Evolutionary conservation across 768 basidiomycete genomes (phyloP).

Genomic region (Russula griseocarnosa): DNA sequence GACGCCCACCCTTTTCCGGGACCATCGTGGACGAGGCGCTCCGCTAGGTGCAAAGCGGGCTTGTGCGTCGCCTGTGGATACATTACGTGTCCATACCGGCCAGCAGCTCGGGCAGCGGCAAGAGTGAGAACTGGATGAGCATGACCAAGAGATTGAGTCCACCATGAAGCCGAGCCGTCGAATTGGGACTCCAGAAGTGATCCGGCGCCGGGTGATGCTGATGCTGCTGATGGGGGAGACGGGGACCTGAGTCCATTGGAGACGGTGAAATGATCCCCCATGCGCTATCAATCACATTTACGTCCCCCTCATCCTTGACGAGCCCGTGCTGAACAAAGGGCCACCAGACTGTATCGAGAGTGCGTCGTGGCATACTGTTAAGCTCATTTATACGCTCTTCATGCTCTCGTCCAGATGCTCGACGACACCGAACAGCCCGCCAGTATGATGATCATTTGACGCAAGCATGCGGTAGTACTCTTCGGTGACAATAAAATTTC

Average conservation of each 20-base stretch:
- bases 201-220: slow-evolving; percentile 23
- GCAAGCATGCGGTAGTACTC: slow-evolving; percentile 64
- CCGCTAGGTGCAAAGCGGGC: slow-evolving; percentile 81
- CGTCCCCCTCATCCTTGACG: slow-evolving; percentile 61
- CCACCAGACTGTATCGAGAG: slow-evolving; percentile 87
- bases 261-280: slow-evolving; percentile 79
- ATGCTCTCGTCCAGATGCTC: slow-evolving; percentile 62
- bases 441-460: slow-evolving; percentile 34
- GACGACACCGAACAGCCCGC: slow-evolving; percentile 47
- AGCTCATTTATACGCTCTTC: slow-evolving; percentile 63
- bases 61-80: slow-evolving; percentile 85
- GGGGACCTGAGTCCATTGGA: slow-evolving; percentile 40
- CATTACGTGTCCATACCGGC: slow-evolving; percentile 96
- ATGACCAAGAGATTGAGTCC: slow-evolving; percentile 93
- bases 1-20: slow-evolving; percentile 91
- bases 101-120: slow-evolving; percentile 85
- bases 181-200: slow-evolving; percentile 59
- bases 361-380: slow-evolving; percentile 71
- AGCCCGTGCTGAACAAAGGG: slow-evolving; percentile 92
- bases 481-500: slow-evolving; percentile 54
- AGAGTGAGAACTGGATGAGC: slow-evolving; percentile 69
- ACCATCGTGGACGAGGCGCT: slow-evolving; percentile 65
- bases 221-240: not conserved
- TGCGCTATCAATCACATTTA: slow-evolving; percentile 91
- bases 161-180: slow-evolving; percentile 96